A percentile compares a stretch with the other conserved stretches of the same genome.
Conservation (phyloP, 2,329 filamentous ascomycete species). For the Epichloe brachyelytri region DNA sequence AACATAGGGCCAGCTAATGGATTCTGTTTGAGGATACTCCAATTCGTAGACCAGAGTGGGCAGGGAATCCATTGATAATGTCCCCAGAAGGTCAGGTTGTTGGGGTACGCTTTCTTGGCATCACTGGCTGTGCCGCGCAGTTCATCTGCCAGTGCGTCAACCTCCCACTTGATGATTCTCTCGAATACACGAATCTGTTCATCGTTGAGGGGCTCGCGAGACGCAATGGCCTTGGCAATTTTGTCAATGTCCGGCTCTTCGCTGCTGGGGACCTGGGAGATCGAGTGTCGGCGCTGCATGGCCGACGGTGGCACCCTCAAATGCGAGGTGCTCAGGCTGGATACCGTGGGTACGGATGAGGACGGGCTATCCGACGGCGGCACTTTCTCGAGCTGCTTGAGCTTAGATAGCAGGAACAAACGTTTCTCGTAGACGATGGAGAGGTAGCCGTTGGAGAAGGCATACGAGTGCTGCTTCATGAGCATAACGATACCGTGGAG, state of each 20-base stretch:
- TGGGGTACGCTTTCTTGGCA: constrained; percentile 44
- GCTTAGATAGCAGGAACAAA: constrained; percentile 27
- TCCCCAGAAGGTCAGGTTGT: constrained; percentile 52
- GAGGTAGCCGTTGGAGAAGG: constrained; percentile 66
- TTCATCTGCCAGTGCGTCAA: constrained; percentile 51
- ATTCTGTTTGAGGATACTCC: constrained; percentile 57
- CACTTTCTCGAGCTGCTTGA: constrained; percentile 45
- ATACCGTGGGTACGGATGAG: constrained; percentile 25
- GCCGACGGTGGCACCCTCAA: constrained; percentile 29
- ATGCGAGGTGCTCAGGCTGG: constrained; percentile 32
- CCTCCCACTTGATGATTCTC: constrained; percentile 52
- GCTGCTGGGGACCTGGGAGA: constrained; percentile 18
- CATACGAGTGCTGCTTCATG: constrained; percentile 76
- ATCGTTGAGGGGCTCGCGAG: constrained; percentile 43
- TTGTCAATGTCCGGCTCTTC: constrained; percentile 42
- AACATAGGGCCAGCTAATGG: constrained; percentile 63
- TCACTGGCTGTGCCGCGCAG: constrained; percentile 48
- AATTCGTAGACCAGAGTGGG: constrained; percentile 71
- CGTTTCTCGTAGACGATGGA: constrained; percentile 45
- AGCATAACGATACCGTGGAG: constrained; percentile 62
- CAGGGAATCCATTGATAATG: constrained; percentile 63
- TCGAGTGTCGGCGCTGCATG: constrained; percentile 28
- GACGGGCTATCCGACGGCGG: constrained; percentile 32
- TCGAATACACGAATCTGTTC: constrained; percentile 52
- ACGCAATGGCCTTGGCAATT: constrained; percentile 49